Evolutionary conservation across 2,329 filamentous ascomycete species (phyloP).

Genomic region (Calonectria honghensis): DNA sequence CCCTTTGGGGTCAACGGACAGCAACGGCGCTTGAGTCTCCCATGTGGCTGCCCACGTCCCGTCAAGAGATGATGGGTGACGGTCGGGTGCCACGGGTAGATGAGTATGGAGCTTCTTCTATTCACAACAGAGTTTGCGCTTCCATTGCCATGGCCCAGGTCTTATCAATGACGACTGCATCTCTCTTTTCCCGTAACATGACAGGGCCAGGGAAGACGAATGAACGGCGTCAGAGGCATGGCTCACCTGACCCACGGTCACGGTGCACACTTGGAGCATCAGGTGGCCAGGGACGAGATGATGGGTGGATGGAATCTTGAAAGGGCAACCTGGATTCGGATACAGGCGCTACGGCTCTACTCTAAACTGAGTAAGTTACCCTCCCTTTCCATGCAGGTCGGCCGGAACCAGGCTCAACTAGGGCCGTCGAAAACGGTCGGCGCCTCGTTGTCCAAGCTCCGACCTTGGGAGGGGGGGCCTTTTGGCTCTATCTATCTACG

Average conservation of each 20-base stretch:
- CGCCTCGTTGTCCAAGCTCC: conserved; percentile 25
- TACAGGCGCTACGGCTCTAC: conserved; percentile 34
- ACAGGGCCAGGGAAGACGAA: conserved; percentile 45
- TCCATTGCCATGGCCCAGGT: background rate
- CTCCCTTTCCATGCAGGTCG: conserved; percentile 6
- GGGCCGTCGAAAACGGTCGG: conserved; percentile 34
- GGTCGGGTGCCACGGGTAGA: conserved; percentile 22
- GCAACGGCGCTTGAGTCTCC: conserved; percentile 34
- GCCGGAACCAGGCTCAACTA: conserved; percentile 9
- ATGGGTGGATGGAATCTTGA: conserved; percentile 31
- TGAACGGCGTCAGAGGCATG: conserved; percentile 54
- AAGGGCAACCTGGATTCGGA: conserved; percentile 34
- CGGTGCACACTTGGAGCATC: conserved; percentile 48
- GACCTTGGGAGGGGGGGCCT: background rate
- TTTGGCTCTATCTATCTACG: conserved; percentile 10
- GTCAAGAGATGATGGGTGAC: background rate
- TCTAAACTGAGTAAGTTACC: conserved; percentile 27
- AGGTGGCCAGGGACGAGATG: conserved; percentile 50
- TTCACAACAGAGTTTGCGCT: conserved; percentile 5
- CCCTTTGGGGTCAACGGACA: conserved; percentile 30
- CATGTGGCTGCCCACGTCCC: conserved; percentile 21
- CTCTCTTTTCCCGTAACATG: background rate
- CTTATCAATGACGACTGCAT: conserved; percentile 18
- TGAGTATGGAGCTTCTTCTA: background rate
- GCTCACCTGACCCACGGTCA: conserved; percentile 57